Conservation (phyloP, 2,329 filamentous ascomycete genomes). For the Colletotrichum gloeosporioides region DNA sequence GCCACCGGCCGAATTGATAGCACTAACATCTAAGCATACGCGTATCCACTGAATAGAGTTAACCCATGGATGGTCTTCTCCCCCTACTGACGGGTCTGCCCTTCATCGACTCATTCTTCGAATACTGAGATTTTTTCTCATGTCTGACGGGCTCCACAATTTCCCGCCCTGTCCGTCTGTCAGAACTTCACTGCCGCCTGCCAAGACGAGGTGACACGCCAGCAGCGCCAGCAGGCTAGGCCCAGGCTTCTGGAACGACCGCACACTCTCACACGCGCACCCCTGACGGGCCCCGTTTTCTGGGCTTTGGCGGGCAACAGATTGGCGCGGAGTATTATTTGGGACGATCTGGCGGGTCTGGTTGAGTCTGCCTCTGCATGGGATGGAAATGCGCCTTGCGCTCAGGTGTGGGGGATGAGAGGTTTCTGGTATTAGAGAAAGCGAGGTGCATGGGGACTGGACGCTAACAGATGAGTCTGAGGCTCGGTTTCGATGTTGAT, state of each 20-base stretch:
- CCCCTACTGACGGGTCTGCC: neutral
- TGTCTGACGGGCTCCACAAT: neutral
- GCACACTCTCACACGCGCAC: neutral
- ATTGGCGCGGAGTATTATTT: neutral
- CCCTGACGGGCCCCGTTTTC: neutral
- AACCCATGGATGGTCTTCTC: neutral
- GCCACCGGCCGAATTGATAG: neutral
- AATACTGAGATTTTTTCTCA: neutral
- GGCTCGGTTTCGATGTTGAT: neutral
- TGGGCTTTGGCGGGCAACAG: neutral
- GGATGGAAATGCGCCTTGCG: neutral
- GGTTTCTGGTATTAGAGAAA: neutral
- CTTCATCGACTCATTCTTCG: neutral
- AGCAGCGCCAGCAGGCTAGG: neutral
- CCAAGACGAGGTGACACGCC: conserved; percentile 1
- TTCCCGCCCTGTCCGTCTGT: neutral
- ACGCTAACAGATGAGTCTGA: neutral
- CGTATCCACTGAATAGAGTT: conserved; percentile 8
- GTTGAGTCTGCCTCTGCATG: neutral
- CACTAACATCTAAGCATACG: neutral
- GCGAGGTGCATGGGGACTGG: neutral
- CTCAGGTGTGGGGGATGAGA: neutral
- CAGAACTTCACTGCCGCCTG: neutral
- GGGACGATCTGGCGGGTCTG: neutral
- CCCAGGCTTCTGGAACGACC: neutral